These are phyloP conservation scores for Hygrocybe punicea DNA, from an alignment of 768 basidiomycete species.

Conservation along the genomic window DNA sequence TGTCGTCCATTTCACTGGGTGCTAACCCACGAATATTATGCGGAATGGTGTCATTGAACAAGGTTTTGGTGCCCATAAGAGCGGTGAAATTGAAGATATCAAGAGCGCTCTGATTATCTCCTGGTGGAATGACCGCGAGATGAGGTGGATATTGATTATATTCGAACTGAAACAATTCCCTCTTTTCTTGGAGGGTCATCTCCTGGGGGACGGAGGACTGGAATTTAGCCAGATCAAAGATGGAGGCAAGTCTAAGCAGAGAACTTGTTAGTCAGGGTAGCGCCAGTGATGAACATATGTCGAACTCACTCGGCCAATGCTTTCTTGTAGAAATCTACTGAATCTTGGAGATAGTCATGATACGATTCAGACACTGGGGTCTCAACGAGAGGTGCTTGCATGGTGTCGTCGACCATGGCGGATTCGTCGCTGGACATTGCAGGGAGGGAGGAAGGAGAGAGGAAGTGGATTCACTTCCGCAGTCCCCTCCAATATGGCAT, in stretches of 20 bases:
- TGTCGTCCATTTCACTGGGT: neutral
- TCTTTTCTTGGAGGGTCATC: slow-evolving; percentile 7
- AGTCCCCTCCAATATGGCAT: too few relatives aligned
- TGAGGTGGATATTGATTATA: slow-evolving; percentile 21
- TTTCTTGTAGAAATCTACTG: neutral
- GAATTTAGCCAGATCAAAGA: slow-evolving; percentile 7
- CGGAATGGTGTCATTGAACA: slow-evolving; percentile 2
- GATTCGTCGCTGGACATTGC: too few relatives aligned
- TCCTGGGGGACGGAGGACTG: slow-evolving; percentile 9
- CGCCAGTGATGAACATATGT: neutral
- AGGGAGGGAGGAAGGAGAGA: too few relatives aligned
- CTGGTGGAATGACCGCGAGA: slow-evolving; percentile 15
- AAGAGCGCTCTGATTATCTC: neutral
- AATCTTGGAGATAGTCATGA: neutral
- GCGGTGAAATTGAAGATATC: slow-evolving; percentile 19
- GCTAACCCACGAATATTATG: slow-evolving; percentile 5
- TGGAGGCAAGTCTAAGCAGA: neutral
- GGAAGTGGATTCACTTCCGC: too few relatives aligned
- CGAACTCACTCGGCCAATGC: neutral
- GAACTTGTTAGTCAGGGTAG: too few relatives aligned
- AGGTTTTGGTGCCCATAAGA: slow-evolving; percentile 13
- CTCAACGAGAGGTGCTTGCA: neutral
- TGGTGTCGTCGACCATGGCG: too few relatives aligned
- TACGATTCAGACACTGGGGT: neutral
- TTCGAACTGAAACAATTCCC: slow-evolving; percentile 15